phyloP scores from a whole-genome alignment of 352 stramenopile species.

The Thraustotheca clavata region DNA sequence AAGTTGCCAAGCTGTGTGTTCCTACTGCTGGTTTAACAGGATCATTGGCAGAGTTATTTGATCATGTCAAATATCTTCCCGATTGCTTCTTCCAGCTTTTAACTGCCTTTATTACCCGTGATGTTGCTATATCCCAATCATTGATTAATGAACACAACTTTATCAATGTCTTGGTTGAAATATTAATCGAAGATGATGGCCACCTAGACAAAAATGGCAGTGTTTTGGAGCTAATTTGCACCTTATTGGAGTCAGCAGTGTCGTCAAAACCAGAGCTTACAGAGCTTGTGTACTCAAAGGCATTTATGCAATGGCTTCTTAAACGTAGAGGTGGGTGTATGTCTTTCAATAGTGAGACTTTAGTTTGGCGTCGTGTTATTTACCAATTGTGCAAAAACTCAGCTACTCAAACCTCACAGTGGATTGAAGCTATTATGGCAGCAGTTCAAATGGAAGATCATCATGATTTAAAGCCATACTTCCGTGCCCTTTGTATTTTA shows the following conservation, averaged over 20 bases:
- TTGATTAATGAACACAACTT: no score
- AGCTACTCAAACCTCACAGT: conserved; percentile 38
- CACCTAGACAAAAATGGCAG: not conserved
- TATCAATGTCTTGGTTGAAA: no score
- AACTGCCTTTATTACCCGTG: no score
- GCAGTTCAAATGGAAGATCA: conserved; percentile 77
- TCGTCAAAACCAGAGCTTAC: conserved; percentile 71
- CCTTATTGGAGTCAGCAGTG: conserved; percentile 51
- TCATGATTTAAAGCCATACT: conserved; percentile 83
- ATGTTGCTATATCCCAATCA: no score
- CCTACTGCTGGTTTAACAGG: no score
- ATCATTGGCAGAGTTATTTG: no score
- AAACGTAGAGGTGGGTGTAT: conserved; percentile 37
- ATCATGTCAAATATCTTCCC: no score
- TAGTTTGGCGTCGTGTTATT: conserved; percentile 67
- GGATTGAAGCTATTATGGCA: conserved; percentile 55
- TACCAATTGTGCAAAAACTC: conserved; percentile 76
- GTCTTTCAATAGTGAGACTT: conserved; percentile 73
- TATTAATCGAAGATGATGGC: not conserved
- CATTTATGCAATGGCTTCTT: conserved; percentile 28
- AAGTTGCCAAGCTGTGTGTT: no score
- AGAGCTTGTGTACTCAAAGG: conserved; percentile 32
- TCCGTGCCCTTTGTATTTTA: conserved; percentile 74
- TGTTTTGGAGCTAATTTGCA: not conserved
- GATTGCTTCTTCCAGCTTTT: no score